phyloP scores from a whole-genome alignment of 495 filamentous ascomycete genomes.

The Penicillium flavigenum region DNA sequence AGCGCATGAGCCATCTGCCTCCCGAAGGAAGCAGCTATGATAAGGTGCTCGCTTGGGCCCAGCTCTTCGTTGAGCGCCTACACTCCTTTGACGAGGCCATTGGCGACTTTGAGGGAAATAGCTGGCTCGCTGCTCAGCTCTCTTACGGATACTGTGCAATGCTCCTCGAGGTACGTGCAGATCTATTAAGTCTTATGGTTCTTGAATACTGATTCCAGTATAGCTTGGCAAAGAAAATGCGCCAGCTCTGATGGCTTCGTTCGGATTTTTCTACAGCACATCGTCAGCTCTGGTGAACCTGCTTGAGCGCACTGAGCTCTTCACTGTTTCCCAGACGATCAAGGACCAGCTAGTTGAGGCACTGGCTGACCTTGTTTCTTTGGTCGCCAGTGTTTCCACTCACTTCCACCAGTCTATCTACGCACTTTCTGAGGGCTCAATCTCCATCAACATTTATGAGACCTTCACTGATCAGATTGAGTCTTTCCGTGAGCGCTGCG shows the following conservation, averaged over 20 bases:
- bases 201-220: background rate
- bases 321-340: slow-evolving; percentile 30
- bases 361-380: slow-evolving; percentile 30
- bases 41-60: slow-evolving; percentile 38
- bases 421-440: slow-evolving; percentile 15
- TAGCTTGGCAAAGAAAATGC: slow-evolving; percentile 33
- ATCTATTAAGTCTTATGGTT: background rate
- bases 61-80: slow-evolving; percentile 30
- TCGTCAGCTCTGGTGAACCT: slow-evolving; percentile 28
- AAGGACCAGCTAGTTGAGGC: slow-evolving; percentile 34
- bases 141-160: slow-evolving; percentile 40
- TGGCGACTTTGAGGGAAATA: slow-evolving; percentile 35
- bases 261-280: slow-evolving; percentile 30
- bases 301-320: slow-evolving; percentile 30
- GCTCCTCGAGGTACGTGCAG: slow-evolving; percentile 35
- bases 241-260: slow-evolving; percentile 24
- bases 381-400: slow-evolving; percentile 29
- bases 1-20: slow-evolving; percentile 40
- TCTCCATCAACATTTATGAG: slow-evolving; percentile 30
- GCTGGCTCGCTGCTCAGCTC: slow-evolving; percentile 37
- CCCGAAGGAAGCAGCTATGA: slow-evolving; percentile 42
- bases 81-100: slow-evolving; percentile 36
- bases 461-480: slow-evolving; percentile 27
- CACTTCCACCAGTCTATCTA: slow-evolving; percentile 28
- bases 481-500: slow-evolving; percentile 29